Percentiles rank a stretch among this genome's conserved stretches.
These are phyloP conservation scores for sorghum (Sorghum bicolor) DNA, from an alignment of 176 grass and related monocot genomes.

Conservation along the genomic window DNA sequence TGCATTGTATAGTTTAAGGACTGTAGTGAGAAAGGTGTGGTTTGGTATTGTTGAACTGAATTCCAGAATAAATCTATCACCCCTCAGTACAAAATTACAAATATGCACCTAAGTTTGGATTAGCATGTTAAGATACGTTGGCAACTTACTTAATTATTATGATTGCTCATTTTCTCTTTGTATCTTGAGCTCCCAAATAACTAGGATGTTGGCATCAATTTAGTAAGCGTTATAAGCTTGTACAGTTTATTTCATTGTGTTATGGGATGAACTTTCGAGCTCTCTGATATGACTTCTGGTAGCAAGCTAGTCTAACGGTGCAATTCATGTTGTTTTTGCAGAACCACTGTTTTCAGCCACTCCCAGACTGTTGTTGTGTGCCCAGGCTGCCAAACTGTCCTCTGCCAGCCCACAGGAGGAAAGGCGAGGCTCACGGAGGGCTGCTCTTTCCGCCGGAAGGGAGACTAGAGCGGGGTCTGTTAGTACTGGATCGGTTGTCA, in stretches of 20 bases:
- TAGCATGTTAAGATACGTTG: neutral
- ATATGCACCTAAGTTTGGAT: neutral
- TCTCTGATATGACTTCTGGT: neutral
- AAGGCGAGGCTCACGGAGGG: slow-evolving; percentile 72
- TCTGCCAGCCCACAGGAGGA: slow-evolving; percentile 74
- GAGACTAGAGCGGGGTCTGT: slow-evolving; percentile 28
- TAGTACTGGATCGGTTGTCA: neutral
- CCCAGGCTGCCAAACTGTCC: slow-evolving; percentile 59
- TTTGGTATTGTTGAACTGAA: neutral
- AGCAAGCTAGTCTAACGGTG: neutral
- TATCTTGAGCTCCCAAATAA: neutral
- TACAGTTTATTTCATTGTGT: neutral
- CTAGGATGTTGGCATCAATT: neutral
- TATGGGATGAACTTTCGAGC: neutral
- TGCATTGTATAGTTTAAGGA: neutral
- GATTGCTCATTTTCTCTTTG: neutral
- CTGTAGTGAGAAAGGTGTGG: neutral
- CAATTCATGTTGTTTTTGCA: neutral
- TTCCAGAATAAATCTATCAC: neutral
- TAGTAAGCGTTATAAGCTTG: neutral
- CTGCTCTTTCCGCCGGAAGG: slow-evolving; percentile 78
- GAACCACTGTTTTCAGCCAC: slow-evolving; percentile 74
- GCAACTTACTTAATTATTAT: neutral
- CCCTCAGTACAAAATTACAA: neutral
- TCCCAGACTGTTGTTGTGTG: slow-evolving; percentile 75